phyloP scores from a whole-genome alignment of 805 yeast species.

The Sugiyamaella smithiae region DNA sequence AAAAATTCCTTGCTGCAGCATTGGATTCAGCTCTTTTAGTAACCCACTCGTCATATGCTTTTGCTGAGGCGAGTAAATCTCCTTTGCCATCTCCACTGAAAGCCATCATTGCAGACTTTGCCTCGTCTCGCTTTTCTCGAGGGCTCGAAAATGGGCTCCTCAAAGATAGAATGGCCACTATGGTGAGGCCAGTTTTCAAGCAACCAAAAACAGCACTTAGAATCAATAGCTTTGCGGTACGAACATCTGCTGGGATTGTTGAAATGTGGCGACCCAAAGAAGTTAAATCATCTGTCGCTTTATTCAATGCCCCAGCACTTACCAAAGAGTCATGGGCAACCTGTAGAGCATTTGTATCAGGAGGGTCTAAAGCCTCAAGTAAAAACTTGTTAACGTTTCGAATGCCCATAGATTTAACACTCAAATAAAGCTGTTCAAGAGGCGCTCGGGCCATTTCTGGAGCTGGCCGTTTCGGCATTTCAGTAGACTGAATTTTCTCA shows the following conservation, averaged over 20 bases:
- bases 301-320: slow-evolving; percentile 70
- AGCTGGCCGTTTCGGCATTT: slow-evolving; percentile 69
- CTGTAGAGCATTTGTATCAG: slow-evolving; percentile 50
- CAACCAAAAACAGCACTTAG: slow-evolving; percentile 82
- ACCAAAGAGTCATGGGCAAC: slow-evolving; percentile 52
- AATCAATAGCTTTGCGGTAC: slow-evolving; percentile 77
- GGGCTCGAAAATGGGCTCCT: slow-evolving; percentile 71
- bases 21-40: slow-evolving; percentile 27
- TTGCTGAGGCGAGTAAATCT: slow-evolving; percentile 66
- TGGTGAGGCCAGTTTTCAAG: slow-evolving; percentile 68
- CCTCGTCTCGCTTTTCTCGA: slow-evolving; percentile 59
- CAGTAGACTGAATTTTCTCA: slow-evolving; percentile 48
- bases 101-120: slow-evolving; percentile 40
- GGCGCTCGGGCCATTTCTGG: slow-evolving; percentile 89
- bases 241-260: slow-evolving; percentile 77
- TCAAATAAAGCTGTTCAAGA: slow-evolving; percentile 74
- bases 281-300: slow-evolving; percentile 51
- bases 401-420: slow-evolving; percentile 87
- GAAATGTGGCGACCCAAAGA: slow-evolving; percentile 79
- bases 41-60: slow-evolving; percentile 56
- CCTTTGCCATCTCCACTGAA: slow-evolving; percentile 54
- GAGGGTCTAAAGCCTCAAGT: slow-evolving; percentile 77
- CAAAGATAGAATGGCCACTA: slow-evolving; percentile 72
- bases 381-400: slow-evolving; percentile 67
- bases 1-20: slow-evolving; percentile 40